Conservation (phyloP, 164 flowering plant genomes). For the Magnolia sinica region DNA sequence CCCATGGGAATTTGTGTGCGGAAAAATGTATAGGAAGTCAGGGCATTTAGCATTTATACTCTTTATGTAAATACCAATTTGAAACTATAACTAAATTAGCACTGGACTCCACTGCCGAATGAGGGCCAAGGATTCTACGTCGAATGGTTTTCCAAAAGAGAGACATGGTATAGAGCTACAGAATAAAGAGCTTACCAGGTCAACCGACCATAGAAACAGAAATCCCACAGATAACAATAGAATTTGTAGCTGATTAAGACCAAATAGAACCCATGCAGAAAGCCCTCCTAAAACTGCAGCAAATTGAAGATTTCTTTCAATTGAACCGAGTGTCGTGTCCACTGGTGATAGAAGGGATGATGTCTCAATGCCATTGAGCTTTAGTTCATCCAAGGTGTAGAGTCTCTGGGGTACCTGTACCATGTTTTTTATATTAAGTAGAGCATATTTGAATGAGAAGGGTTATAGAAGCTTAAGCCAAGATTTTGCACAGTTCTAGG, state of each 20-base stretch:
- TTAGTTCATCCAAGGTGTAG: conserved; percentile 83
- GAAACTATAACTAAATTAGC: too few species aligned
- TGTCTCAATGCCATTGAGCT: conserved; percentile 77
- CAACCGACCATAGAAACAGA: conserved; percentile 70
- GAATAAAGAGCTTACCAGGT: conserved; percentile 41
- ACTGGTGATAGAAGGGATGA: conserved; percentile 65
- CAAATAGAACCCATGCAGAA: conserved; percentile 60
- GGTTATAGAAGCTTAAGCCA: neutral
- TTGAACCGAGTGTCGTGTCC: conserved; percentile 68
- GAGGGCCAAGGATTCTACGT: neutral
- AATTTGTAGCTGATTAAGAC: conserved; percentile 45
- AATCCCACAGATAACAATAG: conserved; percentile 57
- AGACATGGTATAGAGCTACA: neutral
- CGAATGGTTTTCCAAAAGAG: neutral
- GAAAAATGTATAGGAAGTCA: too few species aligned
- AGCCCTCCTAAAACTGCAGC: conserved; percentile 57
- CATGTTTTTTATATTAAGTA: neutral
- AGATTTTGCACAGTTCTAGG: too few species aligned
- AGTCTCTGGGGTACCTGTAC: conserved; percentile 78
- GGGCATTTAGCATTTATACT: too few species aligned
- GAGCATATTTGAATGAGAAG: neutral
- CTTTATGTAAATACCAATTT: too few species aligned
- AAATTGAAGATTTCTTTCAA: conserved; percentile 71
- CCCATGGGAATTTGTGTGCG: too few species aligned
- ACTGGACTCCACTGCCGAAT: too few species aligned